A percentile compares a stretch with the other conserved stretches of the same genome.
Conservation (phyloP, 805 yeast species). For the Alloascoidea africana region DNA sequence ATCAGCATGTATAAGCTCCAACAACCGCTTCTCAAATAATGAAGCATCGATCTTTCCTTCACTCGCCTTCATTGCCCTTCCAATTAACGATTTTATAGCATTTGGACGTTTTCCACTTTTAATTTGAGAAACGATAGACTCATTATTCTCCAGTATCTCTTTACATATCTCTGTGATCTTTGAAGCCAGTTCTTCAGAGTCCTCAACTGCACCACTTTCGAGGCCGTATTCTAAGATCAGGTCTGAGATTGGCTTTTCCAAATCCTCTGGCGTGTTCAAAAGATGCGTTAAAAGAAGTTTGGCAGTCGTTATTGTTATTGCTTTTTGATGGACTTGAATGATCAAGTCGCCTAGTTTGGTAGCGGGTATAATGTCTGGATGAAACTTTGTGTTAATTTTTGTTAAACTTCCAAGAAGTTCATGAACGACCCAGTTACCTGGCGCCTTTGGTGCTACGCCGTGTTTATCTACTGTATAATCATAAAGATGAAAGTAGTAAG, state of each 20-base stretch:
- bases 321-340: constrained; percentile 16
- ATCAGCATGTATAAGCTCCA: neutral
- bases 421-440: constrained; percentile 73
- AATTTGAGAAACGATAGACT: constrained; percentile 41
- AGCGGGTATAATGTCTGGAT: constrained; percentile 18
- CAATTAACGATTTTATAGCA: constrained; percentile 66
- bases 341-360: constrained; percentile 31
- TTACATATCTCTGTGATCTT: constrained; percentile 29
- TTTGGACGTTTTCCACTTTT: constrained; percentile 39
- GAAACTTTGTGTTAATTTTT: constrained; percentile 34
- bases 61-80: constrained; percentile 68
- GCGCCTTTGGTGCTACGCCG: constrained; percentile 21
- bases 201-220: constrained; percentile 13
- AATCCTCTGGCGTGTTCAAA: constrained; percentile 17
- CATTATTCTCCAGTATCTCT: constrained; percentile 28
- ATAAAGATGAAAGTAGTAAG: constrained; percentile 35
- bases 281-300: constrained; percentile 22
- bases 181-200: constrained; percentile 3
- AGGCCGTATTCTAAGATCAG: constrained; percentile 12
- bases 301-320: neutral
- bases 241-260: constrained; percentile 19
- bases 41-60: constrained; percentile 38
- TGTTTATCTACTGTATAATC: constrained; percentile 11
- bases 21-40: neutral
- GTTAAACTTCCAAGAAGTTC: constrained; percentile 54